Evolutionary conservation across 2,329 filamentous ascomycete species (phyloP).

Genomic region (Tolypocladium paradoxum): DNA sequence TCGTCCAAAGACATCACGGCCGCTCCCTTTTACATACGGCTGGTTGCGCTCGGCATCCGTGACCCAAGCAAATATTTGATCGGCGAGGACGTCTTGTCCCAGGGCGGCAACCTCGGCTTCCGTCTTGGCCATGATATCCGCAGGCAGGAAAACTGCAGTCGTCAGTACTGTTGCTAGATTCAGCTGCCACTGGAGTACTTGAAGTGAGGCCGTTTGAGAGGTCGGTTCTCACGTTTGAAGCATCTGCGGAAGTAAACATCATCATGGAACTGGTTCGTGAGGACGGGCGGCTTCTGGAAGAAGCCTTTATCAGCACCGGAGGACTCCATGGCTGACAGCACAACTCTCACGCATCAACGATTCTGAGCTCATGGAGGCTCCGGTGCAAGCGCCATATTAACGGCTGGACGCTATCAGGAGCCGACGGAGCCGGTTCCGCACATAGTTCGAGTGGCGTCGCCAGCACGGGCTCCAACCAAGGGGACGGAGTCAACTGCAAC

Average conservation of each 20-base stretch:
- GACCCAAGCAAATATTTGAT: slow-evolving; percentile 43
- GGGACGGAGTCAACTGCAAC: background rate
- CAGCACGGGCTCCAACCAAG: background rate
- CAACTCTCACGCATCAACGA: background rate
- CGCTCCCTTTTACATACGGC: slow-evolving; percentile 45
- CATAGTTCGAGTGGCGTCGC: background rate
- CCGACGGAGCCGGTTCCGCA: background rate
- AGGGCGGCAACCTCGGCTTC: slow-evolving; percentile 34
- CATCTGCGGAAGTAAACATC: slow-evolving; percentile 41
- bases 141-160: slow-evolving; percentile 37
- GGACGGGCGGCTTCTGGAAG: slow-evolving; percentile 40
- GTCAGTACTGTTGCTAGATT: background rate
- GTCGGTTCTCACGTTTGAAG: slow-evolving; percentile 32
- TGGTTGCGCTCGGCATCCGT: slow-evolving; percentile 56
- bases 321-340: slow-evolving; percentile 24
- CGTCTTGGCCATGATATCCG: slow-evolving; percentile 24
- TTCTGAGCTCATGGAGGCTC: background rate
- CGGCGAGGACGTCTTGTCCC: slow-evolving; percentile 41
- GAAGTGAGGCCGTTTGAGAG: background rate
- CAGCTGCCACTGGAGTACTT: background rate
- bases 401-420: background rate
- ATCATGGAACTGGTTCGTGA: slow-evolving; percentile 46
- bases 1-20: slow-evolving; percentile 51
- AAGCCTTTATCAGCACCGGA: slow-evolving; percentile 39
- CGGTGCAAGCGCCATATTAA: background rate